Base-by-base conservation (phyloP, 352 stramenopile genomes). In the Phytophthora capsici region DNA sequence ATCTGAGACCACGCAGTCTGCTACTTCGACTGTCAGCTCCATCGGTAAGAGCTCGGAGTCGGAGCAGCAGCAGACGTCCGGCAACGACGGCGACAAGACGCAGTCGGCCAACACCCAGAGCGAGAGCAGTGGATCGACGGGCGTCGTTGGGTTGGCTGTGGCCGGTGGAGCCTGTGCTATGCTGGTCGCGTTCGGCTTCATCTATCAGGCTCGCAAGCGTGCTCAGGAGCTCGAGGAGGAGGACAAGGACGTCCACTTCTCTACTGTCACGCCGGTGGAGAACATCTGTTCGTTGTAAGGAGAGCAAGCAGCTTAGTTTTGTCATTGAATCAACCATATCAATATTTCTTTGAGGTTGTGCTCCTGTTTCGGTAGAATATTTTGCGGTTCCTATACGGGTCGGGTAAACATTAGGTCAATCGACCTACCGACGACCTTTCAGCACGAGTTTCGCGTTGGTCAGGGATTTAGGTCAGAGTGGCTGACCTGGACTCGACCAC, bases 141-240 rank as follows among this genome's bases (percentile, higher is more conserved):
- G 72, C 1, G 40, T 57, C 3, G 69, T 69, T 23, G 71, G 68
- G 8, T 25, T 78, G 13, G 70, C 80, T 13, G 54, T 85, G 14
- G 66, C 56, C 8, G 46, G 61, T 25, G 75, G 70, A 40, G 76
- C 64, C 25, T 81, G 69, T 20, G 75, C 68, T 6, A 77, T 84
- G 20, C 37, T 84, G 44, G 73, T 75, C n/a, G 83, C 83, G 1
- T 89, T 89, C 51, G 83, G 76, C 22, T 91, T 91, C 77, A 90
- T 91, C 70, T 91, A 89, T 75, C 81, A 89, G 75, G 73, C 79
- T 26, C 83, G 83, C 66, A 77, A 90, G 72, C 85, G 84, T 54
- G 83, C 83, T 2, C 55, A 79, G 37, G 75, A 85, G 58, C 69
- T 91, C 7, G 83, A 87, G 28, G 63, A 70, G 3, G 80, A 89